Evolutionary conservation across 2,329 filamentous ascomycete genomes (phyloP).

Genomic region (Xylaria sp.): DNA sequence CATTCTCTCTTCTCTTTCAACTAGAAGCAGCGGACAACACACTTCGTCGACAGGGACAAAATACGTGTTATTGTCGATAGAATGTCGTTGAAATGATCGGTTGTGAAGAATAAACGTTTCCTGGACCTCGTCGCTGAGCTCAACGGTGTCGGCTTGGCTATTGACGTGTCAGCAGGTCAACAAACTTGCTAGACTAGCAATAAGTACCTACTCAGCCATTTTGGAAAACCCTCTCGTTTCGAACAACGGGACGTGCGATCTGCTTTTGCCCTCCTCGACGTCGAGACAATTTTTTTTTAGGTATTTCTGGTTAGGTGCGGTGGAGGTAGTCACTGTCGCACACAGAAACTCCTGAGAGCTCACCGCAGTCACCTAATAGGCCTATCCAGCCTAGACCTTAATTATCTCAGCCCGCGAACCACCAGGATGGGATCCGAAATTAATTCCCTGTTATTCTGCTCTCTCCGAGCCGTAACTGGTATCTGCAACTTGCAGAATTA

Average conservation of each 20-base stretch:
- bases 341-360: constrained; percentile 32
- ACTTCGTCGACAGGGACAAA: constrained; percentile 79
- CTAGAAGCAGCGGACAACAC: constrained; percentile 30
- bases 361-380: constrained; percentile 37
- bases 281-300: constrained; percentile 26
- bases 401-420: constrained; percentile 35
- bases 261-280: constrained; percentile 25
- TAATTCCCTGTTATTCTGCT: constrained; percentile 44
- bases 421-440: constrained; percentile 44
- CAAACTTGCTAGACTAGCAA: constrained; percentile 31
- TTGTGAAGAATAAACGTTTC: constrained; percentile 70
- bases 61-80: constrained; percentile 72
- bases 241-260: constrained; percentile 13
- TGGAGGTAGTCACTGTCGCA: constrained; percentile 35
- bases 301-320: constrained; percentile 28
- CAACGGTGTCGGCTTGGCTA: constrained; percentile 57
- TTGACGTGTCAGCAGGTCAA: constrained; percentile 41
- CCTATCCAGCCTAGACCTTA: constrained; percentile 37
- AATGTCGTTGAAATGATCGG: constrained; percentile 74
- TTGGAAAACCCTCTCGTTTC: constrained; percentile 24
- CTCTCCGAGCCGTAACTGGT: constrained; percentile 43
- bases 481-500: constrained; percentile 46
- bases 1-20: neutral
- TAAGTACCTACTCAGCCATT: constrained; percentile 49
- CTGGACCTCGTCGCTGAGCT: constrained; percentile 65